phyloP scores from a whole-genome alignment of 495 filamentous ascomycete species.

The Cercophora scortea region DNA sequence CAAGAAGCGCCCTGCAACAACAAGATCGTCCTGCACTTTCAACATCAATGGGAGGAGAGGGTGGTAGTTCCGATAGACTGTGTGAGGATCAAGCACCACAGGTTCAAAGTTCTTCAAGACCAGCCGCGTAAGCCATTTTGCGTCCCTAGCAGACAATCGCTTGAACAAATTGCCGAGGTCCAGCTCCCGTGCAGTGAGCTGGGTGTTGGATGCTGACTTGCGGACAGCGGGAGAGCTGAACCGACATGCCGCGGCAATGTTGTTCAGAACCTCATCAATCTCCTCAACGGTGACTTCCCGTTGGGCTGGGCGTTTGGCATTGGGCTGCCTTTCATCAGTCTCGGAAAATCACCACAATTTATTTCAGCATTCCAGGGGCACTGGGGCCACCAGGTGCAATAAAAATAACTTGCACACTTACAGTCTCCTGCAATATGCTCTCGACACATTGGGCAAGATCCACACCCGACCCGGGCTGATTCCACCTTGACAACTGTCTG shows the following conservation, averaged over 20 bases:
- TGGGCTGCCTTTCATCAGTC: conserved; percentile 23
- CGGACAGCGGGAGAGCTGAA: conserved; percentile 63
- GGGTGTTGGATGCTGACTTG: conserved; percentile 31
- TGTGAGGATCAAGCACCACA: conserved; percentile 38
- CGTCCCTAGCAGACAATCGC: conserved; percentile 58
- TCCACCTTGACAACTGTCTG: conserved; percentile 56
- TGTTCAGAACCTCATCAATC: conserved; percentile 56
- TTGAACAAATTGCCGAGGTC: conserved; percentile 49
- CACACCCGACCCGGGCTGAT: conserved; percentile 39
- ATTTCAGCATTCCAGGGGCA: neutral
- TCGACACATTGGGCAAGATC: conserved; percentile 68
- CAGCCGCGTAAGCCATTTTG: conserved; percentile 83
- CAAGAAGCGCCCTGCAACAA: conserved; percentile 24
- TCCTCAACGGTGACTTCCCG: conserved; percentile 61
- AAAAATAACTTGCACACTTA: conserved; percentile 30
- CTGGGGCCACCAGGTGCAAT: no score
- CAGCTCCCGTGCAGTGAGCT: conserved; percentile 30
- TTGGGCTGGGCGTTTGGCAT: conserved; percentile 16
- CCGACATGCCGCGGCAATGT: conserved; percentile 55
- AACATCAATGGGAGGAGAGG: conserved; percentile 54
- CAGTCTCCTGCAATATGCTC: conserved; percentile 54
- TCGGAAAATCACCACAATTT: no score
- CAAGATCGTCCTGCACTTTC: conserved; percentile 53
- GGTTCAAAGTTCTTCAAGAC: conserved; percentile 70
- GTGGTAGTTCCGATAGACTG: conserved; percentile 45